Conservation (phyloP, 75 land plant species). For the Picea glauca region DNA sequence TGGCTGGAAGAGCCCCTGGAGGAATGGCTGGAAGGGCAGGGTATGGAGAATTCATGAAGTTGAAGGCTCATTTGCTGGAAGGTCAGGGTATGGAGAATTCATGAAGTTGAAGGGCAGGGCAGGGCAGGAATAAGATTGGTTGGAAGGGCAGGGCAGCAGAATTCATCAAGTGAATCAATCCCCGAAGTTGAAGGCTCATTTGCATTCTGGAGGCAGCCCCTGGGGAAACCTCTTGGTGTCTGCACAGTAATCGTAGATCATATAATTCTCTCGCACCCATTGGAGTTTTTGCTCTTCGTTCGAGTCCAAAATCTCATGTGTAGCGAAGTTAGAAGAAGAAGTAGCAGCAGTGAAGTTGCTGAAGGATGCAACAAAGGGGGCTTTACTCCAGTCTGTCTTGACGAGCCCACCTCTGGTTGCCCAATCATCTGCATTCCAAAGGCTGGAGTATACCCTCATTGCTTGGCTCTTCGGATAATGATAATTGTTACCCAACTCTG, state of each 20-base stretch:
- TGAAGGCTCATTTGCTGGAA: too few relatives aligned
- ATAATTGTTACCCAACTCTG: constrained; percentile 7
- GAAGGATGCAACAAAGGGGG: constrained; percentile 21
- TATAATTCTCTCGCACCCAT: constrained; percentile 24
- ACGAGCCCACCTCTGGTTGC: constrained; percentile 28
- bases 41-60: too few relatives aligned
- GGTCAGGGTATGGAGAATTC: too few relatives aligned
- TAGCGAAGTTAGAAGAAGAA: not conserved
- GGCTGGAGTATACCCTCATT: constrained; percentile 35
- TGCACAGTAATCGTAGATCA: constrained; percentile 31
- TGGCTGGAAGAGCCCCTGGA: too few relatives aligned
- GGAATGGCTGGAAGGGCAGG: too few relatives aligned
- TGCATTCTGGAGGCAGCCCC: constrained; percentile 5
- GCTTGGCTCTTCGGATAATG: constrained; percentile 28
- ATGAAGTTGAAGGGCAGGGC: not conserved
- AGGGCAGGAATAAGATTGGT: too few relatives aligned
- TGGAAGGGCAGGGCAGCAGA: too few relatives aligned
- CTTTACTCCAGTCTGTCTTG: constrained; percentile 14
- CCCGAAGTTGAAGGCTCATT: too few relatives aligned
- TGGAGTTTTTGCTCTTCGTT: not conserved
- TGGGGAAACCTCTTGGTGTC: constrained; percentile 20
- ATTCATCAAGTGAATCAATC: too few relatives aligned
- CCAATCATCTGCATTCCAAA: constrained; percentile 43
- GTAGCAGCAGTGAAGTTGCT: not conserved
- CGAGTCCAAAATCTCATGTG: not conserved